These are phyloP conservation scores for Dictyostelium capitatum DNA, from an alignment of 78 protist genomes.

Conservation along the genomic window DNA sequence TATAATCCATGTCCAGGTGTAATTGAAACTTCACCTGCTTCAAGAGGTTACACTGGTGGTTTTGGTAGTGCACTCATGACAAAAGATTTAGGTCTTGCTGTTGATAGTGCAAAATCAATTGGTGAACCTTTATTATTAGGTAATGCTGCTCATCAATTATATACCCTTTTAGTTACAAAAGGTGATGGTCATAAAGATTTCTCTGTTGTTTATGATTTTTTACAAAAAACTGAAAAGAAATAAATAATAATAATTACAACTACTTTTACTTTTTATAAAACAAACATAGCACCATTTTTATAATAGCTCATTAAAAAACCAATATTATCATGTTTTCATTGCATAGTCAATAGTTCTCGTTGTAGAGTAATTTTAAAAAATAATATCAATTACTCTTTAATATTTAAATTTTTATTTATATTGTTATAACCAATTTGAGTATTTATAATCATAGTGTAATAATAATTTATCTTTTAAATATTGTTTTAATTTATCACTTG, in stretches of 20 bases:
- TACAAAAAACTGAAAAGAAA: slow-evolving; percentile 42
- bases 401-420: too few species aligned
- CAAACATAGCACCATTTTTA: too few species aligned
- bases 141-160: slow-evolving; percentile 75
- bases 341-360: too few species aligned
- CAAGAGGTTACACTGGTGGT: slow-evolving; percentile 94
- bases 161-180: slow-evolving; percentile 57
- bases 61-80: slow-evolving; percentile 93
- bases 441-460: too few species aligned
- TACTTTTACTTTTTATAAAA: too few species aligned
- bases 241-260: not conserved
- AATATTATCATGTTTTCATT: too few species aligned
- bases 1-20: slow-evolving; percentile 98
- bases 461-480: too few species aligned
- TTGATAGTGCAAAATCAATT: slow-evolving; percentile 83
- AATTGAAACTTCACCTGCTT: slow-evolving; percentile 84
- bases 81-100: slow-evolving; percentile 95
- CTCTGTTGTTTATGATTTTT: slow-evolving; percentile 82
- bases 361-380: too few species aligned
- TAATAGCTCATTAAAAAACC: too few species aligned
- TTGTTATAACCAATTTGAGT: too few species aligned
- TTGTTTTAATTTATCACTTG: too few species aligned
- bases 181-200: slow-evolving; percentile 84
- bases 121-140: slow-evolving; percentile 87
- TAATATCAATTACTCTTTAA: too few species aligned